Evolutionary conservation across 2,329 filamentous ascomycete species (phyloP).

Genomic region (Ophiostoma fasciatum): DNA sequence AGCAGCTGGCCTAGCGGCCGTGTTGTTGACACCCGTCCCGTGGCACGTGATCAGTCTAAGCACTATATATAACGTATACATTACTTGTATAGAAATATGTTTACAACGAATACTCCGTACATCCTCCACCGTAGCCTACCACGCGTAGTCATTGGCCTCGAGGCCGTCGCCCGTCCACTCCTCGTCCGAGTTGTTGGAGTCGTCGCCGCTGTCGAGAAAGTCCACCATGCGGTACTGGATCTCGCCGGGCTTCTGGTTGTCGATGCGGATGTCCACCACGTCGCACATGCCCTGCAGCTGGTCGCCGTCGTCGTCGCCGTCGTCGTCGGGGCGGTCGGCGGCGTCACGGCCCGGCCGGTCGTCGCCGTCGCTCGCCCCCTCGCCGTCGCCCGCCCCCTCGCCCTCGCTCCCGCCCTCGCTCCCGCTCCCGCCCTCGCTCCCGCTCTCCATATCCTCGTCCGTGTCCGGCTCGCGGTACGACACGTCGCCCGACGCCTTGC

Average conservation of each 20-base stretch:
- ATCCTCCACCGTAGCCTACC: too few relatives aligned
- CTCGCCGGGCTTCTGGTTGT: constrained; percentile 61
- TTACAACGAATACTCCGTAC: too few relatives aligned
- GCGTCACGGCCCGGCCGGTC: too few relatives aligned
- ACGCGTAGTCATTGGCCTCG: constrained; percentile 11
- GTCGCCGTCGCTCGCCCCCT: constrained; percentile 5
- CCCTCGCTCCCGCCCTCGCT: constrained; percentile 8
- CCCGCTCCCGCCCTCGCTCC: constrained; percentile 5
- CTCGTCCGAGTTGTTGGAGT: constrained; percentile 39
- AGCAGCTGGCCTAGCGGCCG: too few relatives aligned
- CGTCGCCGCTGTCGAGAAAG: constrained; percentile 47
- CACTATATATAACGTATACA: too few relatives aligned
- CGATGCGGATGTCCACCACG: constrained; percentile 55
- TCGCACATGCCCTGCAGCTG: constrained; percentile 50
- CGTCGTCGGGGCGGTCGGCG: neutral
- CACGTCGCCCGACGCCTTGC: constrained; percentile 3
- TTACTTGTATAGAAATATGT: too few relatives aligned
- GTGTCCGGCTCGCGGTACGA: constrained; percentile 33
- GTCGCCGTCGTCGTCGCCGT: constrained; percentile 6
- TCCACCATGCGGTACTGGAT: constrained; percentile 55
- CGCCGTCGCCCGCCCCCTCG: constrained; percentile 6
- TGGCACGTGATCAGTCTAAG: too few relatives aligned
- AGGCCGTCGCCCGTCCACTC: constrained; percentile 29
- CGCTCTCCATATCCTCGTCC: constrained; percentile 23
- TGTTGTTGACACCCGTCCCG: too few relatives aligned